These are phyloP conservation scores for Magnaporthiopsis rhizophila DNA, from an alignment of 2,329 filamentous ascomycete species.

Conservation along the genomic window DNA sequence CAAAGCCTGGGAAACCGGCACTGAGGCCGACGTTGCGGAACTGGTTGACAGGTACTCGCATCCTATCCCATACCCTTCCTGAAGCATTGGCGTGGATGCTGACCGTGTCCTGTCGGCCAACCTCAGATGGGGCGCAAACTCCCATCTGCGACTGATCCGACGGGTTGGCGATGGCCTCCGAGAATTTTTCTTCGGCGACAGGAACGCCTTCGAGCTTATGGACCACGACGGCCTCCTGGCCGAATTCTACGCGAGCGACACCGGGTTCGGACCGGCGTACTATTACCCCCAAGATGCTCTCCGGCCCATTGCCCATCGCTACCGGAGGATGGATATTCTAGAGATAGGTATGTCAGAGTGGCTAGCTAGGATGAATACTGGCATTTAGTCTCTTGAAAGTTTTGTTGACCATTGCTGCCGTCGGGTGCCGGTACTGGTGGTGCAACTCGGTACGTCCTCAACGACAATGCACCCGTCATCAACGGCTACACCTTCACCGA, in stretches of 20 bases:
- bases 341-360: too few relatives aligned
- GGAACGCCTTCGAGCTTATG: constrained; percentile 10
- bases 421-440: too few relatives aligned
- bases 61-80: neutral
- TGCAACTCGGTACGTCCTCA: too few relatives aligned
- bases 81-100: neutral
- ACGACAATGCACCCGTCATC: neutral
- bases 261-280: too few relatives aligned
- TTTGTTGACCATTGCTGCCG: too few relatives aligned
- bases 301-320: too few relatives aligned
- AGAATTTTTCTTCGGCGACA: constrained; percentile 16
- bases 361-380: too few relatives aligned
- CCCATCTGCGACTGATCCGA: constrained; percentile 11
- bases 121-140: constrained; percentile 6
- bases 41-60: neutral
- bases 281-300: too few relatives aligned
- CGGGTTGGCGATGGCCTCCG: constrained; percentile 10
- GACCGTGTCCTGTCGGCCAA: neutral
- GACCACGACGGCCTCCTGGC: constrained; percentile 25
- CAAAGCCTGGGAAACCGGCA: neutral
- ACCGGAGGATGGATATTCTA: too few relatives aligned
- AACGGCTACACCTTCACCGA: constrained; percentile 7
- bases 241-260: neutral
- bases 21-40: neutral
- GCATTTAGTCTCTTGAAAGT: too few relatives aligned